Conservation (phyloP, 306 rosid species). For the Rosa multiflora region DNA sequence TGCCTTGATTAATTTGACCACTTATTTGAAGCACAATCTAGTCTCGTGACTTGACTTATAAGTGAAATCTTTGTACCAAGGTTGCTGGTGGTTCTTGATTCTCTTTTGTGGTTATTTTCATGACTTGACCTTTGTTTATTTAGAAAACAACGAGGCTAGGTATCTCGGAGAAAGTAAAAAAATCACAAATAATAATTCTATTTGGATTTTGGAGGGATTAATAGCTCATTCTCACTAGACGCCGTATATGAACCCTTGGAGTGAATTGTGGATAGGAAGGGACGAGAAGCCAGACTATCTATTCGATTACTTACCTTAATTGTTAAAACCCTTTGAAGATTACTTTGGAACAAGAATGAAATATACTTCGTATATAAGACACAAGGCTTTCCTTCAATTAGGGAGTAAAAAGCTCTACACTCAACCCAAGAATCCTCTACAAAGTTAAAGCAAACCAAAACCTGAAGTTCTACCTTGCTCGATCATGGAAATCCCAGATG, state of each 20-base stretch:
- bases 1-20: not conserved
- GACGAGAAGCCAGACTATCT: not conserved
- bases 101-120: not conserved
- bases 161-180: not conserved
- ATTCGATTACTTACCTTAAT: not conserved
- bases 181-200: not conserved
- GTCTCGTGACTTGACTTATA: conserved; percentile 4
- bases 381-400: conserved; percentile 12
- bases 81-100: not conserved
- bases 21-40: conserved; percentile 6
- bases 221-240: not conserved
- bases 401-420: conserved; percentile 22
- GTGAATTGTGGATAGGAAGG: not conserved
- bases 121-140: not conserved
- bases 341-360: conserved; percentile 18
- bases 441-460: not conserved
- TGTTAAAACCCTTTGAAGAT: not conserved
- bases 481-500: conserved; percentile 44
- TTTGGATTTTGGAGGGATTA: not conserved
- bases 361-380: conserved; percentile 15
- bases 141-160: not conserved
- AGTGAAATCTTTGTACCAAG: not conserved
- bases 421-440: conserved; percentile 11
- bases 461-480: not conserved
- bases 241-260: not conserved